Percentiles rank a stretch among this genome's conserved stretches.
phyloP scores from a whole-genome alignment of 139 green algal genomes.

The Auxenochlorella pyrenoidosa region DNA sequence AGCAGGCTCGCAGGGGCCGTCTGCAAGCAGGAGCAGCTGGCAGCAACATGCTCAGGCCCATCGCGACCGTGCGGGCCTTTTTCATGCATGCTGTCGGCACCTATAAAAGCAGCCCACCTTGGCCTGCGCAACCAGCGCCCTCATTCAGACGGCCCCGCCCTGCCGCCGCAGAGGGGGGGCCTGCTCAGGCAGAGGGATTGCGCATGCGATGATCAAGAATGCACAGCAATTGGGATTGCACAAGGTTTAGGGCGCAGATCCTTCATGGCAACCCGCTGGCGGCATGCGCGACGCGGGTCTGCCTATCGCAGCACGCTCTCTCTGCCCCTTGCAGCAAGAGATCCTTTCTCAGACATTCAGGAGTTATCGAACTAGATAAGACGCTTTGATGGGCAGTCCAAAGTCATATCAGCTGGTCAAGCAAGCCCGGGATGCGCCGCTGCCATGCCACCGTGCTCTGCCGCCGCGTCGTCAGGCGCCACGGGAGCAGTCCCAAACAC shows the following conservation, averaged over 20 bases:
- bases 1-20: background rate
- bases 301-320: too few relatives aligned
- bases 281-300: too few relatives aligned
- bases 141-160: background rate
- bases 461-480: background rate
- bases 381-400: too few relatives aligned
- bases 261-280: too few relatives aligned
- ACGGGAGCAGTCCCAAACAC: background rate
- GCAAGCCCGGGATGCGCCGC: background rate
- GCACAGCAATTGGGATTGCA: background rate
- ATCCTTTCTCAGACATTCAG: too few relatives aligned
- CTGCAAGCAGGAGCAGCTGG: background rate
- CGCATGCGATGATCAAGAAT: background rate
- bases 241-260: too few relatives aligned
- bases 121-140: background rate
- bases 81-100: background rate
- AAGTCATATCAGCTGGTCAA: background rate
- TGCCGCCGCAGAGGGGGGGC: background rate
- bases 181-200: too few relatives aligned
- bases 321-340: too few relatives aligned
- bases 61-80: background rate
- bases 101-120: background rate
- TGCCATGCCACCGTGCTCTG: background rate
- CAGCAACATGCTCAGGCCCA: background rate
- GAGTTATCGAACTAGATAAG: too few relatives aligned